phyloP scores from a whole-genome alignment of 2,329 filamentous ascomycete species.

The Bipolaris cookei region DNA sequence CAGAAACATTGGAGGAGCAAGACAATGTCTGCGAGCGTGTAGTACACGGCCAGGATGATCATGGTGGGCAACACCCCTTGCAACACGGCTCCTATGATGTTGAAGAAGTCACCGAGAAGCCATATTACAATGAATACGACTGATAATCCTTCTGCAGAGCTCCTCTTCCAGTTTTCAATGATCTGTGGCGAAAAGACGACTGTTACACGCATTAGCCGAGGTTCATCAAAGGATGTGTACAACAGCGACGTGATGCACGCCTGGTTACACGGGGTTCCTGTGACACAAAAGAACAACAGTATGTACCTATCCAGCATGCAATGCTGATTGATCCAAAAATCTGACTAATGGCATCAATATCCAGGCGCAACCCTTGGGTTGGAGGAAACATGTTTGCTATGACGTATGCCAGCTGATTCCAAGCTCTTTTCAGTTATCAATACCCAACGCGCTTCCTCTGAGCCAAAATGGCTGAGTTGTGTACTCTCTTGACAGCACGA shows the following conservation, averaged over 20 bases:
- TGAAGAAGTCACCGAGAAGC: slow-evolving; percentile 94
- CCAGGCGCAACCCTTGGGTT: slow-evolving; percentile 67
- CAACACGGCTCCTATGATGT: slow-evolving; percentile 88
- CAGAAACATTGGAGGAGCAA: slow-evolving; percentile 91
- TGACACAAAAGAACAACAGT: neutral
- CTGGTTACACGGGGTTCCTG: neutral
- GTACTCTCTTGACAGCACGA: neutral
- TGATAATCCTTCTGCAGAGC: slow-evolving; percentile 85
- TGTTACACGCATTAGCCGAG: slow-evolving; percentile 23
- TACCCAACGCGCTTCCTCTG: neutral
- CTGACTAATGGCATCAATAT: slow-evolving; percentile 89
- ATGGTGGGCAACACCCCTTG: slow-evolving; percentile 94
- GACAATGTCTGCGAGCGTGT: slow-evolving; percentile 89
- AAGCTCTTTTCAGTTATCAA: slow-evolving; percentile 8
- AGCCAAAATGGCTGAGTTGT: neutral
- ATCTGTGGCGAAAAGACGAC: slow-evolving; percentile 97
- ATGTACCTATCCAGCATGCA: slow-evolving; percentile 79
- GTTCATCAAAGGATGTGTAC: neutral
- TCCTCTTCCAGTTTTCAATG: slow-evolving; percentile 87
- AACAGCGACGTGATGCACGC: neutral
- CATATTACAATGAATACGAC: slow-evolving; percentile 92
- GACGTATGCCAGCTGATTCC: slow-evolving; percentile 33
- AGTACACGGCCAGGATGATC: slow-evolving; percentile 93
- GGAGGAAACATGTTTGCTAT: slow-evolving; percentile 59
- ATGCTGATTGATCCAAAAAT: slow-evolving; percentile 96